Evolutionary conservation across 495 filamentous ascomycete genomes (phyloP).

Genomic region (Bombardia bombarda): DNA sequence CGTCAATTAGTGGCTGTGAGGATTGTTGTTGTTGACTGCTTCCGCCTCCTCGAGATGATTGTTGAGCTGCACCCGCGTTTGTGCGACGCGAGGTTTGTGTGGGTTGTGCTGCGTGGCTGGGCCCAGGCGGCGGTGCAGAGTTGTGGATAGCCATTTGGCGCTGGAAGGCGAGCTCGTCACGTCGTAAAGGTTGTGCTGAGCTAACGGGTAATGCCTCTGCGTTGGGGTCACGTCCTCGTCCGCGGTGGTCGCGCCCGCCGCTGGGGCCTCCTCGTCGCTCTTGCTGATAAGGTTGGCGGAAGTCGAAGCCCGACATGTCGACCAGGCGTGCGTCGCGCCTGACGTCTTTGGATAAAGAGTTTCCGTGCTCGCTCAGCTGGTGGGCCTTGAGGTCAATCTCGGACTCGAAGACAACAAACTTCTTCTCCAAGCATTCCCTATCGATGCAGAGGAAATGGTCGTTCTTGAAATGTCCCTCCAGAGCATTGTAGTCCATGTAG

Average conservation of each 20-base stretch:
- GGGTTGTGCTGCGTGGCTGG: slow-evolving; percentile 34
- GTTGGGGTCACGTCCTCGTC: slow-evolving; percentile 52
- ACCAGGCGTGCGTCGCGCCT: slow-evolving; percentile 78
- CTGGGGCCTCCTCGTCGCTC: slow-evolving; percentile 47
- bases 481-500: slow-evolving; percentile 73
- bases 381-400: slow-evolving; percentile 78
- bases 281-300: slow-evolving; percentile 60
- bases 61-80: slow-evolving; percentile 22
- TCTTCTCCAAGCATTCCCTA: slow-evolving; percentile 86
- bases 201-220: slow-evolving; percentile 69
- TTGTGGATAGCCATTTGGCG: slow-evolving; percentile 89
- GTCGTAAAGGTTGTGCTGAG: slow-evolving; percentile 70
- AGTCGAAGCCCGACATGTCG: slow-evolving; percentile 79
- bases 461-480: slow-evolving; percentile 77
- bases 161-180: slow-evolving; percentile 90
- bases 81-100: no score
- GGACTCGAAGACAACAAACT: slow-evolving; percentile 94
- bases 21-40: no score
- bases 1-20: slow-evolving; percentile 18
- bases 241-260: slow-evolving; percentile 26
- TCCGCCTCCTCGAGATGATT: slow-evolving; percentile 14
- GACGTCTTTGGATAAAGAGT: slow-evolving; percentile 54
- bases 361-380: slow-evolving; percentile 28
- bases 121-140: slow-evolving; percentile 60
- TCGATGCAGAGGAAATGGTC: slow-evolving; percentile 86